Evolutionary conservation across 768 basidiomycete genomes (phyloP).

Genomic region (Pleurotus platypus): DNA sequence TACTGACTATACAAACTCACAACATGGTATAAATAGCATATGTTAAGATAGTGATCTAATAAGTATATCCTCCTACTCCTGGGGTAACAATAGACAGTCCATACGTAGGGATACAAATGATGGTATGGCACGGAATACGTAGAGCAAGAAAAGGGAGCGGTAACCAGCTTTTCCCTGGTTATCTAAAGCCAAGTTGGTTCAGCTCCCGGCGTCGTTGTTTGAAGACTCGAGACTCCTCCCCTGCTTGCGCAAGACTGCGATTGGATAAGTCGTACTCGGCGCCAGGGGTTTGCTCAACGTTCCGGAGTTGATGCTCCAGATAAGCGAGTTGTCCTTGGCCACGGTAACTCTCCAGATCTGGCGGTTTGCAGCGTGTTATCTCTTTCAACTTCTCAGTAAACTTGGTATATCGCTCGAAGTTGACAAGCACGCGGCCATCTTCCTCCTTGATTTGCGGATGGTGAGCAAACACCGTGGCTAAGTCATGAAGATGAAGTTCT

Average conservation of each 20-base stretch:
- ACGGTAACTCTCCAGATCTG: constrained; percentile 28
- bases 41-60: too few relatives aligned
- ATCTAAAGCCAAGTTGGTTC: constrained; percentile 20
- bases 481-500: constrained; percentile 37
- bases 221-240: constrained; percentile 21
- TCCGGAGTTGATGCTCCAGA: constrained; percentile 34
- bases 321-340: constrained; percentile 34
- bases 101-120: too few relatives aligned
- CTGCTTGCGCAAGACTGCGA: constrained; percentile 27
- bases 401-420: constrained; percentile 35
- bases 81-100: too few relatives aligned
- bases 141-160: not conserved
- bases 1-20: not conserved
- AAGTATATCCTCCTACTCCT: too few relatives aligned
- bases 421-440: constrained; percentile 34
- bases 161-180: not conserved
- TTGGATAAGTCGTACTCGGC: constrained; percentile 30
- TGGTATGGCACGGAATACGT: too few relatives aligned
- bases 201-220: constrained; percentile 17
- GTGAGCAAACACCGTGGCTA: constrained; percentile 26
- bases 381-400: constrained; percentile 34
- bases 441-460: constrained; percentile 24
- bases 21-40: not conserved
- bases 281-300: constrained; percentile 20
- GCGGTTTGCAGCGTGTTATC: constrained; percentile 26